Conservation (phyloP, 257 asterid genomes). For the Capsicum rhomboideum region DNA sequence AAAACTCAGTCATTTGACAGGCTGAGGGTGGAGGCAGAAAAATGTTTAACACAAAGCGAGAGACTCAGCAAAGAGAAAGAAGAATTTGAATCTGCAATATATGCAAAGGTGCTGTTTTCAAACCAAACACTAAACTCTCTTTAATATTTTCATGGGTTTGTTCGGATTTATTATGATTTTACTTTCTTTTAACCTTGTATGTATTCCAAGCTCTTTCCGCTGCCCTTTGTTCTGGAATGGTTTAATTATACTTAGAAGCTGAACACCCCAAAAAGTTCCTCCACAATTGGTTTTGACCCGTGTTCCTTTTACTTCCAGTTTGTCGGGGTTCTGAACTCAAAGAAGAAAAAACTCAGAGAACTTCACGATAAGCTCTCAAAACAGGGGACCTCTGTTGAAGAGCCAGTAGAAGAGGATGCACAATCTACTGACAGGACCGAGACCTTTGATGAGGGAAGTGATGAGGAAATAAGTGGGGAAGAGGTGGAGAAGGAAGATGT, state of each 20-base stretch:
- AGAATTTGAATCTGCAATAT: slow-evolving; percentile 70
- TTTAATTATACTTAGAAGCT: background rate
- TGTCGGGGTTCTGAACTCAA: slow-evolving; percentile 63
- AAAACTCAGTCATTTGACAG: slow-evolving; percentile 54
- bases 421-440: slow-evolving; percentile 61
- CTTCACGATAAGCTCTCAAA: slow-evolving; percentile 60
- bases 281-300: background rate
- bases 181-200: background rate
- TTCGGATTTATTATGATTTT: background rate
- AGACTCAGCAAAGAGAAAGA: slow-evolving; percentile 55
- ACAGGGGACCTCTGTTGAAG: slow-evolving; percentile 19
- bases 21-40: slow-evolving; percentile 70
- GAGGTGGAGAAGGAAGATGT: slow-evolving; percentile 16
- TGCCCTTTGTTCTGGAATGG: background rate
- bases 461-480: slow-evolving; percentile 29
- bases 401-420: slow-evolving; percentile 39
- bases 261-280: background rate
- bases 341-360: slow-evolving; percentile 87
- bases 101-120: slow-evolving; percentile 47
- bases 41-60: slow-evolving; percentile 75
- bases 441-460: slow-evolving; percentile 49
- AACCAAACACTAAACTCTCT: background rate
- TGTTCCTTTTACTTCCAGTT: slow-evolving; percentile 41
- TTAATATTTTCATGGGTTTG: background rate
- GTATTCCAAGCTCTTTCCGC: background rate